phyloP scores from a whole-genome alignment of 1,139 yeast genomes.

The Sugiyamaella sp. region DNA sequence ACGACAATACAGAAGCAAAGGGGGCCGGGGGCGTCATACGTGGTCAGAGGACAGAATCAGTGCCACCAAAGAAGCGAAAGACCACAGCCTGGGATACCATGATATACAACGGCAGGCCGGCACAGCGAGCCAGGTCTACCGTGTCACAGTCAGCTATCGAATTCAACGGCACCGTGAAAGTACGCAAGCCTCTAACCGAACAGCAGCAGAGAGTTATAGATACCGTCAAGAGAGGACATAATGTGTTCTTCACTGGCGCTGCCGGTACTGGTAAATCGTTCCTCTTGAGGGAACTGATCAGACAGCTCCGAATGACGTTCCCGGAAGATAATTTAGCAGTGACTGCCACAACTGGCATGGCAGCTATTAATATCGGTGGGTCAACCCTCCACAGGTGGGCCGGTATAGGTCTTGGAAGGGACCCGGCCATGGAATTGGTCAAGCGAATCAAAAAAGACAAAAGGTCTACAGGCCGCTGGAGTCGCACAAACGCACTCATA shows the following conservation, averaged over 20 bases:
- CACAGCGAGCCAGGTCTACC: neutral
- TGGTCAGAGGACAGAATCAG: neutral
- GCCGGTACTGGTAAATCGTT: slow-evolving; percentile 97
- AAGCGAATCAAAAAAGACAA: slow-evolving; percentile 50
- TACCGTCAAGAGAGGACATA: slow-evolving; percentile 26
- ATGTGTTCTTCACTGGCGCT: slow-evolving; percentile 82
- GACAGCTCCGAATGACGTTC: slow-evolving; percentile 47
- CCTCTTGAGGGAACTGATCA: slow-evolving; percentile 62
- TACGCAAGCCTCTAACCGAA: slow-evolving; percentile 19
- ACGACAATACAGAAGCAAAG: too few relatives aligned
- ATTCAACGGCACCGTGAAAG: neutral
- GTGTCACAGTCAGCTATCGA: neutral
- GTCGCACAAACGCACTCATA: slow-evolving; percentile 59
- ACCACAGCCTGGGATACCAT: slow-evolving; percentile 9
- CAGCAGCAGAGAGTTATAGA: slow-evolving; percentile 26
- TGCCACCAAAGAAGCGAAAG: slow-evolving; percentile 12
- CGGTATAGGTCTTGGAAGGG: slow-evolving; percentile 75
- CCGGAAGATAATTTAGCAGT: slow-evolving; percentile 62
- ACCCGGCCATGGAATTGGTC: slow-evolving; percentile 49
- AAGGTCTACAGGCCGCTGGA: slow-evolving; percentile 56
- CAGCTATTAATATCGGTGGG: slow-evolving; percentile 88
- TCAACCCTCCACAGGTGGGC: slow-evolving; percentile 76
- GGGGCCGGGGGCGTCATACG: neutral
- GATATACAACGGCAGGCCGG: slow-evolving; percentile 10
- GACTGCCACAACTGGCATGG: slow-evolving; percentile 90